Conservation (phyloP, 2,329 filamentous ascomycete genomes). For the Aspergillus viridinutans region DNA sequence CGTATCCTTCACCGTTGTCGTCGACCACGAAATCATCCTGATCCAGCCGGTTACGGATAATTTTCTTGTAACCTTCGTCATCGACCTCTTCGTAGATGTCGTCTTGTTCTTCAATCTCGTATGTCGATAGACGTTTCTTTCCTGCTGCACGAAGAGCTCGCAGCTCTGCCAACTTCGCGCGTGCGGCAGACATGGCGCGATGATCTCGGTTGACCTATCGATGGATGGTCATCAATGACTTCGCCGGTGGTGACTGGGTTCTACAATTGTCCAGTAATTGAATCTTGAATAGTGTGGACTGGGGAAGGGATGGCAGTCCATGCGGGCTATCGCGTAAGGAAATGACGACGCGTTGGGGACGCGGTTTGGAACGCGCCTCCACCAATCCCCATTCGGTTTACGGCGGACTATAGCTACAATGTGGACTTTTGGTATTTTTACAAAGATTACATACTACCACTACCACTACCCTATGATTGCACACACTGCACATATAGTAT, state of each 20-base stretch:
- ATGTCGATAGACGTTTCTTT: slow-evolving; percentile 84
- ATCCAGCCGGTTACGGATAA: slow-evolving; percentile 82
- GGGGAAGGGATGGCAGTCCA: slow-evolving; percentile 9
- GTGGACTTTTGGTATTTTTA: no score
- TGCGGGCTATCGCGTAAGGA: slow-evolving; percentile 12
- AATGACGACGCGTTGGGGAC: slow-evolving; percentile 18
- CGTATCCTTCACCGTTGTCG: slow-evolving; percentile 95
- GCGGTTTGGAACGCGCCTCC: slow-evolving; percentile 22
- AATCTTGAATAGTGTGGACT: slow-evolving; percentile 4
- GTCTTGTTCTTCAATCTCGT: slow-evolving; percentile 78
- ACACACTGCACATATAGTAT: no score
- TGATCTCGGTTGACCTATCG: neutral
- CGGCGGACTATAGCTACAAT: no score
- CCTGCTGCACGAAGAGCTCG: slow-evolving; percentile 78
- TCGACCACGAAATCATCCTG: slow-evolving; percentile 98
- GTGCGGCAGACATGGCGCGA: slow-evolving; percentile 30
- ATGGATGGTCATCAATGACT: neutral
- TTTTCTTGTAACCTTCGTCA: slow-evolving; percentile 94
- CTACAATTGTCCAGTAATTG: neutral
- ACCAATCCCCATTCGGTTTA: slow-evolving; percentile 16
- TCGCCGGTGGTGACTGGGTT: slow-evolving; percentile 6
- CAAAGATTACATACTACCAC: no score
- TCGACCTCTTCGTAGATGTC: slow-evolving; percentile 94
- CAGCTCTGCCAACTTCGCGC: slow-evolving; percentile 61
- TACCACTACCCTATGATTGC: no score